phyloP scores from a whole-genome alignment of 2,329 filamentous ascomycete genomes.

The Trichoderma cornu-damae region DNA sequence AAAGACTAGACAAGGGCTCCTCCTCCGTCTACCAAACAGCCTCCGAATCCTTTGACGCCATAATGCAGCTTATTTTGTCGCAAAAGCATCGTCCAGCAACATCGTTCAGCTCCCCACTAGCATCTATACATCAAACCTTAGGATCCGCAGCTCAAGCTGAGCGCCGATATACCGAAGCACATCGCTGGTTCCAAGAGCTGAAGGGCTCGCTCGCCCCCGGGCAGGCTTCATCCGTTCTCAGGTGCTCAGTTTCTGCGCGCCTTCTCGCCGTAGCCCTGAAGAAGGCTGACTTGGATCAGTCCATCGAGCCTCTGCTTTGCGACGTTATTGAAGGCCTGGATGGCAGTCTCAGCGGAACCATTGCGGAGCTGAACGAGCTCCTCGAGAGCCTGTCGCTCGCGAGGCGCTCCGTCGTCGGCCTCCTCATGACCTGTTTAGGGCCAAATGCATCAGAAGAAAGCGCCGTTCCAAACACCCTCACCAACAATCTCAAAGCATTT shows the following conservation, averaged over 20 bases:
- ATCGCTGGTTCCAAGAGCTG: slow-evolving; percentile 50
- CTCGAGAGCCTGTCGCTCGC: slow-evolving; percentile 51
- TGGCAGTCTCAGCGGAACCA: slow-evolving; percentile 54
- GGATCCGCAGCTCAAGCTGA: slow-evolving; percentile 45
- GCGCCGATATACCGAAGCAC: slow-evolving; percentile 45
- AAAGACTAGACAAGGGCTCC: slow-evolving; percentile 34
- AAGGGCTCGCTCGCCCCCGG: slow-evolving; percentile 35
- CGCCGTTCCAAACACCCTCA: slow-evolving; percentile 24
- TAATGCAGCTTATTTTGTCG: slow-evolving; percentile 32
- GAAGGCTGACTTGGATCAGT: slow-evolving; percentile 32
- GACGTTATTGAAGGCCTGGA: slow-evolving; percentile 52
- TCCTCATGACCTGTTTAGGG: slow-evolving; percentile 37
- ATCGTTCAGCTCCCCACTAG: slow-evolving; percentile 41
- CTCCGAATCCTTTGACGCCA: slow-evolving; percentile 28
- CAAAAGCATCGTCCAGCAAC: slow-evolving; percentile 33
- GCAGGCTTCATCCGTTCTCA: slow-evolving; percentile 44
- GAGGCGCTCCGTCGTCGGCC: slow-evolving; percentile 49
- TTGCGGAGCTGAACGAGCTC: slow-evolving; percentile 56
- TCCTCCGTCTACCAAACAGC: slow-evolving; percentile 38
- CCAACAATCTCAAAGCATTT: slow-evolving; percentile 48
- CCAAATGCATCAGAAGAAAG: slow-evolving; percentile 18
- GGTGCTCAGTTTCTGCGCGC: slow-evolving; percentile 51
- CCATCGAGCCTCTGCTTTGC: slow-evolving; percentile 40
- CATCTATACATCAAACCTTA: slow-evolving; percentile 49
- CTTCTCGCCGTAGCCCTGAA: slow-evolving; percentile 52